Evolutionary conservation across 139 green algal species (phyloP), one percentile per base, ranked within the genome.

Genomic region (Auxenochlorella pyrenoidosa): DNA sequence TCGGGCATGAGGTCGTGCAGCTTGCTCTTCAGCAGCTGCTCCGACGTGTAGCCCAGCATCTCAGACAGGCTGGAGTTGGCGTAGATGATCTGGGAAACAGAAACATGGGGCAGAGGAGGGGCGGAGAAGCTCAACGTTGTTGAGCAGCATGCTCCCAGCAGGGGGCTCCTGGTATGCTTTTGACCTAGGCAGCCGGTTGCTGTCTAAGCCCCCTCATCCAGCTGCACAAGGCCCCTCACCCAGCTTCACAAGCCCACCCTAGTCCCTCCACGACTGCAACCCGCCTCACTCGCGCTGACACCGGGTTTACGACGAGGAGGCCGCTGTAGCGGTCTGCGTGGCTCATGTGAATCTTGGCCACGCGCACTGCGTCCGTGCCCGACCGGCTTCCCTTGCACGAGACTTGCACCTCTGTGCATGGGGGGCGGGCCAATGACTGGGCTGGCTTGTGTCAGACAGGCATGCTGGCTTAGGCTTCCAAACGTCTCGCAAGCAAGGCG

Each of bases 1-100:
- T 81, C 75, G 0, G 75, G 75, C 75, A 81, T 63, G 26, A 81
- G 75, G 26, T 81, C 75, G 30, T 66, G 76, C 76, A 82, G 76
- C 76, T 59, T 60, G 26, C 38, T 82, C 76, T 65, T 82, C 15
- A 82, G 32, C 44, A 82, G 76, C 76, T 63, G 44, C 76, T 82
- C 76, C 28, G 26, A 28, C 32, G 22, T 41, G 44, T 82, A 66
- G 44, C 76, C 44, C 44, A 82, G 76, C 76, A 82, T 38, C 47
- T 82, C 76, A 32, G 21, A 32, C 26, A 66, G 12, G 12, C 32
- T 82, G 22, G 51, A 21, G 76, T 82, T 82, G 76, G 76, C 76
- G 18, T 68, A 82, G 40, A 66, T 58, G 47, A 82, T 66, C 76
- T 82, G 47, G 38, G 15, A 68, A 44, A 6, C 6, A 58, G 47